phyloP scores from a whole-genome alignment of 345 rosid genomes.

The Cardiospermum halicacabum region DNA sequence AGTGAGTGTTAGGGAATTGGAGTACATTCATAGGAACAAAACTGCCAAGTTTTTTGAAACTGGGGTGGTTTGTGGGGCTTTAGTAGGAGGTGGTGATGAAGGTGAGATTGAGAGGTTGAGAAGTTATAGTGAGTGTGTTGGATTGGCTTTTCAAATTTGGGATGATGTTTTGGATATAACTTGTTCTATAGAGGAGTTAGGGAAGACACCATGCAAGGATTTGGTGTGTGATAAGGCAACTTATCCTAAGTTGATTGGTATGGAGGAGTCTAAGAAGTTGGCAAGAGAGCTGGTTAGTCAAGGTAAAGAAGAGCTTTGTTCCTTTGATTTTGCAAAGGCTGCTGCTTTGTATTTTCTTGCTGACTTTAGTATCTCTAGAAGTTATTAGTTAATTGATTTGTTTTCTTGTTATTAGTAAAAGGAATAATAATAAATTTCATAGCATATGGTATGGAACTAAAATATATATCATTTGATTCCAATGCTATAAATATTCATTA shows the following conservation, averaged over 20 bases:
- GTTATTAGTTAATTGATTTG: no score
- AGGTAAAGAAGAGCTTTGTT: slow-evolving; percentile 27
- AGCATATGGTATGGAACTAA: no score
- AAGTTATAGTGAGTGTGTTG: slow-evolving; percentile 30
- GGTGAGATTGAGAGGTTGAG: slow-evolving; percentile 24
- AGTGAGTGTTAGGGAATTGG: slow-evolving; percentile 24
- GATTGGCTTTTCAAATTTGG: slow-evolving; percentile 33
- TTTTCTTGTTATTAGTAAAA: no score
- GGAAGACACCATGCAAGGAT: slow-evolving; percentile 40
- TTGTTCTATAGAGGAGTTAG: slow-evolving; percentile 28
- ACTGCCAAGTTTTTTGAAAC: slow-evolving; percentile 39
- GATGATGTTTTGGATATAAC: slow-evolving; percentile 36
- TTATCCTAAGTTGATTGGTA: slow-evolving; percentile 33
- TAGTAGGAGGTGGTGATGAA: slow-evolving; percentile 29
- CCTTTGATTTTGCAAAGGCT: slow-evolving; percentile 28
- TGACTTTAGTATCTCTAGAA: slow-evolving; percentile 14
- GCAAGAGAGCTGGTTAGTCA: slow-evolving; percentile 23
- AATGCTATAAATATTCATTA: no score
- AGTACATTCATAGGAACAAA: slow-evolving; percentile 39
- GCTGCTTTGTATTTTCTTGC: slow-evolving; percentile 29
- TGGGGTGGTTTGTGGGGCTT: slow-evolving; percentile 32
- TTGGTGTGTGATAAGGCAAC: slow-evolving; percentile 33
- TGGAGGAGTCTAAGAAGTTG: slow-evolving; percentile 27
- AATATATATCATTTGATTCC: no score
- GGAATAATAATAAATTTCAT: no score